Evolutionary conservation across 1,139 yeast genomes (phyloP).

Genomic region (Scheffersomyces lignicola): DNA sequence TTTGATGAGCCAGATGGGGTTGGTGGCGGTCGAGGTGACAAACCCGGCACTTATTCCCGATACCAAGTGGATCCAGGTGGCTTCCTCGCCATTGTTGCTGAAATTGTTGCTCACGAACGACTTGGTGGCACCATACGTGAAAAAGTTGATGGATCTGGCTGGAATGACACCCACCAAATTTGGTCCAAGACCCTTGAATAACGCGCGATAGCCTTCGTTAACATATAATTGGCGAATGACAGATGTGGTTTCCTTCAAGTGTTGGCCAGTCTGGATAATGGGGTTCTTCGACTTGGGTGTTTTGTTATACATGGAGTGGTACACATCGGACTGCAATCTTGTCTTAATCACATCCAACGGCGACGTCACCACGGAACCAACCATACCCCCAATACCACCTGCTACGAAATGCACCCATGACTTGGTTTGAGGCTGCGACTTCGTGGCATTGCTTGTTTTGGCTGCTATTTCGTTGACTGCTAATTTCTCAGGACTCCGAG

Average conservation of each 20-base stretch:
- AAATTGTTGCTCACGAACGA: constrained; percentile 64
- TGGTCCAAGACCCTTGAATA: constrained; percentile 95
- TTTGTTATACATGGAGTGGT: constrained; percentile 41
- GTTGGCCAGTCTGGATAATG: constrained; percentile 53
- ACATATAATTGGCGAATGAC: constrained; percentile 69
- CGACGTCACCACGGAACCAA: constrained; percentile 90
- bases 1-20: constrained; percentile 98
- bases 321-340: constrained; percentile 86
- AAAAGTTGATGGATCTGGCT: constrained; percentile 94
- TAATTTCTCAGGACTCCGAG: constrained; percentile 32
- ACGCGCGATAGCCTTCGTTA: constrained; percentile 79
- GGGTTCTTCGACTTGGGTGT: constrained; percentile 44
- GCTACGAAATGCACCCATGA: constrained; percentile 99
- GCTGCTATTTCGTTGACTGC: constrained; percentile 13
- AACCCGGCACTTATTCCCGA: constrained; percentile 95
- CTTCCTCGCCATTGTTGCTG: constrained; percentile 73
- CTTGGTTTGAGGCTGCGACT: constrained; percentile 36
- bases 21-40: constrained; percentile 96
- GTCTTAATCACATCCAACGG: constrained; percentile 98
- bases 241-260: constrained; percentile 78
- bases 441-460: constrained; percentile 8
- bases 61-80: constrained; percentile 80
- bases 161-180: constrained; percentile 98
- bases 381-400: constrained; percentile 98
- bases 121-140: constrained; percentile 92